Evolutionary conservation across 78 protist genomes (phyloP).

Genomic region (Dictyostelium purpureum): DNA sequence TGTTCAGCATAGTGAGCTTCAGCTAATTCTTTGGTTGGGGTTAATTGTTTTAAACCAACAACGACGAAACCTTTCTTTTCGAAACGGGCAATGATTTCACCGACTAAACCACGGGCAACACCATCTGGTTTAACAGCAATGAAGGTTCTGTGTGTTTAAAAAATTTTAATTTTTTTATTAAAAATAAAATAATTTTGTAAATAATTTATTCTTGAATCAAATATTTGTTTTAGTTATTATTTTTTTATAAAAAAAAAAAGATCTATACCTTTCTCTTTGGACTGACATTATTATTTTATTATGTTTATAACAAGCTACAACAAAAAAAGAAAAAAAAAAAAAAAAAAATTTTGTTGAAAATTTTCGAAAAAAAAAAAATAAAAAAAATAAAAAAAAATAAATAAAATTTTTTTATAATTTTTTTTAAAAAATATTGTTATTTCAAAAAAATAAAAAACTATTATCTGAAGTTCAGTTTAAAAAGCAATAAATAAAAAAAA

Average conservation of each 20-base stretch:
- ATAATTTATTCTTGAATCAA: background rate
- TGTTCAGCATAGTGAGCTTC: constrained; percentile 89
- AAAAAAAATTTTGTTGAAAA: too few relatives aligned
- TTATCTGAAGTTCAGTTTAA: too few relatives aligned
- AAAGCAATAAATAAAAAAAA: too few relatives aligned
- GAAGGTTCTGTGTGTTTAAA: constrained; percentile 86
- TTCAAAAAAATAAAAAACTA: too few relatives aligned
- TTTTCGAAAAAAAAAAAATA: too few relatives aligned
- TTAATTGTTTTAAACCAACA: constrained; percentile 86
- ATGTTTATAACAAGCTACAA: too few relatives aligned
- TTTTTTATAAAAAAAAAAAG: too few relatives aligned
- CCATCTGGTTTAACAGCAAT: constrained; percentile 93
- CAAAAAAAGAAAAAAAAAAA: background rate
- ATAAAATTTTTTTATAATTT: too few relatives aligned
- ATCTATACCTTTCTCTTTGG: background rate
- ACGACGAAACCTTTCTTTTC: constrained; percentile 90
- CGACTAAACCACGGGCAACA: constrained; percentile 88
- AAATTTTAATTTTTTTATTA: background rate
- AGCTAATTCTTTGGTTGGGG: constrained; percentile 75
- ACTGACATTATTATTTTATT: background rate
- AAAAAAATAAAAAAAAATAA: too few relatives aligned
- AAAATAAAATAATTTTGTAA: background rate
- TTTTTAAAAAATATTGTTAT: too few relatives aligned
- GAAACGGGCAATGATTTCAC: constrained; percentile 91
- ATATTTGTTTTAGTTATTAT: too few relatives aligned